A percentile compares a stretch with the other conserved stretches of the same genome.
phyloP scores from a whole-genome alignment of 108 stramenopile species.

The Cyclostephanos tholiformis region DNA sequence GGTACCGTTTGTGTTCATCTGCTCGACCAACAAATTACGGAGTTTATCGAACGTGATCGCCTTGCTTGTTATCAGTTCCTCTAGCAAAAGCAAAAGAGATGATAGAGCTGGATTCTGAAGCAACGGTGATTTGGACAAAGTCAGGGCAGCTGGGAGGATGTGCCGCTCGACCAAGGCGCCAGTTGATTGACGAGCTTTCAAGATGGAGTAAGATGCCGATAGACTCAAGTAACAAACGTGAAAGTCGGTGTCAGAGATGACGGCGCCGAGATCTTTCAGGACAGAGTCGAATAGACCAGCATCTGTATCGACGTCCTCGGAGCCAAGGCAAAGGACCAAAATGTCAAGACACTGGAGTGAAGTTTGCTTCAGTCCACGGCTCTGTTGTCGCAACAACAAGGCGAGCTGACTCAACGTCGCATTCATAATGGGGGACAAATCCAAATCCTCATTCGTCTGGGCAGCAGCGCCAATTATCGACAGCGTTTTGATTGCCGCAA shows the following conservation, averaged over 20 bases:
- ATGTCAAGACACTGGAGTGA: slow-evolving; percentile 81
- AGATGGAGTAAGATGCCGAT: slow-evolving; percentile 63
- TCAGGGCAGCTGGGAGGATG: slow-evolving; percentile 78
- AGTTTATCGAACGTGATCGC: slow-evolving; percentile 80
- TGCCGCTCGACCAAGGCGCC: slow-evolving; percentile 56
- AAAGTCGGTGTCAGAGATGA: slow-evolving; percentile 90
- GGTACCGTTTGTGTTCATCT: slow-evolving; percentile 42
- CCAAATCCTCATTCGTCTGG: slow-evolving; percentile 47
- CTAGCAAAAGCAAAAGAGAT: slow-evolving; percentile 73
- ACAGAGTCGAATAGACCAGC: slow-evolving; percentile 67
- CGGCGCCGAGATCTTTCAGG: slow-evolving; percentile 71
- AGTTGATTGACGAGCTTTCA: slow-evolving; percentile 68
- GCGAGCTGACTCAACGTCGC: slow-evolving; percentile 83
- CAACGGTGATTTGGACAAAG: slow-evolving; percentile 84
- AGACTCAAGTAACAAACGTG: slow-evolving; percentile 88
- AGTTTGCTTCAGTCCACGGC: slow-evolving; percentile 83
- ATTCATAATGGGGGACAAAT: slow-evolving; percentile 74
- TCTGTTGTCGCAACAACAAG: slow-evolving; percentile 84
- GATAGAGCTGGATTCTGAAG: slow-evolving; percentile 88
- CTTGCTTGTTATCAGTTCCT: slow-evolving; percentile 60
- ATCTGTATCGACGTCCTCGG: slow-evolving; percentile 20
- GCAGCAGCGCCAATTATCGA: slow-evolving; percentile 68
- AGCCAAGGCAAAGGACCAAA: slow-evolving; percentile 68
- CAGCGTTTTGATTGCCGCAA: slow-evolving; percentile 91
- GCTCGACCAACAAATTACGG: slow-evolving; percentile 54